Evolutionary conservation across 2,329 filamentous ascomycete genomes (phyloP), one percentile per base, ranked within the genome.

Genomic region (Pseudocercospora pini-densiflorae): DNA sequence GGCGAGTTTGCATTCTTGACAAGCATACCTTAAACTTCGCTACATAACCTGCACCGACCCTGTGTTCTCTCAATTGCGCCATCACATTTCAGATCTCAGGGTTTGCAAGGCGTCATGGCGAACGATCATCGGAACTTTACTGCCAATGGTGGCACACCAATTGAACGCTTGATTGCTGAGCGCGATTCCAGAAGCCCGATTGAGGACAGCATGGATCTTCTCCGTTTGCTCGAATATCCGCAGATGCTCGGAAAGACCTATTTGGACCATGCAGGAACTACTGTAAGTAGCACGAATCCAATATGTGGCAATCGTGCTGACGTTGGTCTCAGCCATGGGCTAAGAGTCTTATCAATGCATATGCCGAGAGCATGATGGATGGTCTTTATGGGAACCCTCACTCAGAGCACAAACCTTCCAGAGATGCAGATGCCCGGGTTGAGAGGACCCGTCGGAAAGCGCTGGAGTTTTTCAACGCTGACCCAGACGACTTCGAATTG

Each of bases 371-470:
- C 68, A 89, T 97, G 85, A 89, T 89, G 14, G 83, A 86, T 5
- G 91, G 89, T 72, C 83, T 97, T 0, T 93, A 93, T 72, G 94
- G 93, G 45, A 97, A 97, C 70, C 94, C 94, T 0, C 94, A 97
- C 79, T 97, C 94, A 0, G 90, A 88, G 59, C 97, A 93, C 2
- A 80, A 85, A 21, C 90, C 94, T 1, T 97, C 94, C 0, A 92
- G 94, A 74, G 83, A 89, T 16, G 90, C 93, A 0, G 90, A 90
- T 0, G 83, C 85, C 1, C 86, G 90, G 7, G 88, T 97, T 63
- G 93, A 97, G 70, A 88, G 94, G 77, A 83, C 90, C 45, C 88
- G 94, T 14, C 80, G 92, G 51, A 86, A 87, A n/a, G 84, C 92
- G 3, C 81, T 97, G 29, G 83, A 84, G 2, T 92, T 97, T 74